Base-by-base conservation (phyloP, 2,329 filamentous ascomycete genomes). In the Penicillium paneum region DNA sequence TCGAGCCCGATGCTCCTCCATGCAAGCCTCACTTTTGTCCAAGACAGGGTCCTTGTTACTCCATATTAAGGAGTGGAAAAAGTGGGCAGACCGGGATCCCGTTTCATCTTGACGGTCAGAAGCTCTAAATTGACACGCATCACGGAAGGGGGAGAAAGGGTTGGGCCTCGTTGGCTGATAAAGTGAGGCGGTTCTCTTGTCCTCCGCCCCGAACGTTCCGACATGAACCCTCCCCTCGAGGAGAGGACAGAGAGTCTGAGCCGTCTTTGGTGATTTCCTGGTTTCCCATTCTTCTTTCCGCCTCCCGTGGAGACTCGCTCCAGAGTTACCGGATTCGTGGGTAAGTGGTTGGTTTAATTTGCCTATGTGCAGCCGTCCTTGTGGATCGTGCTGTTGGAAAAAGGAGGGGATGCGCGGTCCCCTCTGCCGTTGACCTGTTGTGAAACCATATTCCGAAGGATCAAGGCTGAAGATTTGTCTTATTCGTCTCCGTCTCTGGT, bases 131-230 rank as follows among this genome's bases (percentile, higher is more conserved):
- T 45, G 11, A 31, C n/a, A 31, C n/a, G 38, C 26, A 21, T 5
- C 19, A 24, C 13, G 8, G 45, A 8, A 12, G 43, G n/a, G 15
- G 31, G 24, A 31, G 43, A 66, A 68, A 64, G 59, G 64, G 65
- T 71, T 71, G 69, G 67, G 59, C 59, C 48, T 64, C 58, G 53
- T 63, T 55, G 52, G 52, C 41, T 48, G 56, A 64, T 67, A 59
- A 61, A 71, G 69, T 71, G 69, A 71, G 69, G 69, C 69, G 68
- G 58, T 60, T 57, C 36, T 49, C 40, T 52, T 34, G 11, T 49
- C 38, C 35, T 40, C 38, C 45, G 38, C 31, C 35, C 61, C 55
- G 60, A 59, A 50, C 42, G 50, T 59, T 64, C 61, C 63, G 63
- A 57, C 32, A 40, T 44, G 56, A 55, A 57, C 49, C 34, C 28